Base-by-base conservation (phyloP, 164 flowering plant genomes). In the Vitis vinifera region DNA sequence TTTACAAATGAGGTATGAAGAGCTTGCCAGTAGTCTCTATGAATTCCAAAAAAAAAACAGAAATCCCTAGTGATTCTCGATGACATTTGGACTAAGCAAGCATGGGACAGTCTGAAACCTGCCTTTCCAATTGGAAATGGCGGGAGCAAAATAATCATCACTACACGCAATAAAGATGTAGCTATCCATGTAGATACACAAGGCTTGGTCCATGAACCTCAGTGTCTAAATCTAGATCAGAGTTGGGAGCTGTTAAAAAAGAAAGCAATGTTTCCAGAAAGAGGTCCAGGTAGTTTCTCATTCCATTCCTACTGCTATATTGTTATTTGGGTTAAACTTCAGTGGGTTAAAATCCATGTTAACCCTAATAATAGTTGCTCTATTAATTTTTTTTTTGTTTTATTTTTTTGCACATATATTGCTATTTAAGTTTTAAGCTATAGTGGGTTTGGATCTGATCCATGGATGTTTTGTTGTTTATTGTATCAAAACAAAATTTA, bases 21-120 rank as follows among this genome's bases (percentile, higher is more conserved):
- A 68, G 10, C 4, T 73, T 73, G 3, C 48, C 2, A 15, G 62
- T 31, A 37, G 19, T 17, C 65, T 79, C 1, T 53, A 23, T 10
- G 10, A 50, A 3, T 12, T 55, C 53, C 70, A 67, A 58, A 49
- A 51, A 49, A 51, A 15, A 59, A 65, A n/a, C 72, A 65, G 44
- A 68, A 51, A 29, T 84, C 76, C 57, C 37, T 84, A 53, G 73
- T 84, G 11, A 65, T 86, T 1, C 67, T 86, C 12, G 90, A 84
- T 65, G 84, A 83, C 52, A 65, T 82, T 16, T 84, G 85, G 82
- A 48, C 8, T 12, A 29, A 0, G 0, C 62, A 68, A 0, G 78
- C 65, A 11, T 84, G 85, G 87, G 68, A 76, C 37, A 2, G 12
- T 10, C 37, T 84, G 1, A 59, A 29, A 8, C 10, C 30, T 4